Base-by-base conservation (phyloP, 371 early-diverging fungal species). In the Rhizopus delemar region DNA sequence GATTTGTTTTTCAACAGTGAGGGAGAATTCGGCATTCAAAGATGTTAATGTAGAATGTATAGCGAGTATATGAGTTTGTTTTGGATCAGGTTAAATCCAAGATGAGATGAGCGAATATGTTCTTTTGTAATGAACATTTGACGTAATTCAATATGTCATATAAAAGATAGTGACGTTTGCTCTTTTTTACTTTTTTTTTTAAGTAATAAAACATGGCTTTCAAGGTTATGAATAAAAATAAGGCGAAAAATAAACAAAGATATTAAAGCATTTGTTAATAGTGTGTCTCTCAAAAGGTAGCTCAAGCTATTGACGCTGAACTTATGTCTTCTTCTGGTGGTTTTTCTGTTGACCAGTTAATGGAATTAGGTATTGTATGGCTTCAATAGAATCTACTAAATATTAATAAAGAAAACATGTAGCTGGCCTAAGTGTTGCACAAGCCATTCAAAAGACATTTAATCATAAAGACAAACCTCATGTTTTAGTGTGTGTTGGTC, bases 361-460 rank as follows among this genome's bases (percentile, higher is more conserved):
- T 93, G 93, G 91, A 93, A 71, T 78, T 93, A 9, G 81, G 81
- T 76, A 71, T 64, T 45, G 59, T 15, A 41, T 22, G 22, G 22
- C 22, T 22, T 22, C 22, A 22, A 22, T 22, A 58, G 60, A 75
- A 29, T 43, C 66, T 43, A 69, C 32, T 50, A 13, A 51, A 29
- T 52, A 29, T 11, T 29, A 16, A 12, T 16, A 31, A 11, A 43
- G 22, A 38, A 52, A 33, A 15, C 28, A 49, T 49, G 38, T 41
- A 83, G 97, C 97, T 36, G 95, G 97, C 0, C 72, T 95, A 8
- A 90, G 92, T 68, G 93, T 93, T 3, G 94, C 97, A 6, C 89
- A 93, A 62, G 89, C 91, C 13, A 83, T 94, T n/a, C 79, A 87
- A 29, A 84, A 86, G 36, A 86, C 81, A 16, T 94, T 87, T 63